Evolutionary conservation across 495 filamentous ascomycete species (phyloP), one percentile per base, ranked within the genome.

Genomic region (Neohortaea acidophila): DNA sequence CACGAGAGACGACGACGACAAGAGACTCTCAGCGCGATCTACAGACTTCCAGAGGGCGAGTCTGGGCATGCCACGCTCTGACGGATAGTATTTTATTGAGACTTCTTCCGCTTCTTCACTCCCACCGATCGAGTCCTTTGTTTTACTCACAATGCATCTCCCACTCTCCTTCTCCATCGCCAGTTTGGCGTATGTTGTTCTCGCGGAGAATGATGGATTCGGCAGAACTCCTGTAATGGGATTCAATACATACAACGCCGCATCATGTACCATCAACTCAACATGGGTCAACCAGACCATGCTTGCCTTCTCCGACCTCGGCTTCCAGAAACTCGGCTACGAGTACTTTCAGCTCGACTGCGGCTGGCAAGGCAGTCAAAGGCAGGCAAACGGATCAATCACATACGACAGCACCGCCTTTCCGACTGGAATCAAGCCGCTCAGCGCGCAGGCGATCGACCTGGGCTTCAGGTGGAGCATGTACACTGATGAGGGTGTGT

Each of bases 241-340:
- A 13, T 40, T 21, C 25, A 40, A 40, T 21, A 26, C 22, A 10
- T 40, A 40, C 38, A 40, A 40, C 20, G 17, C 31, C 12, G n/a
- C 21, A 12, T 8, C 13, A 9, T 40, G 38, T 18, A 14, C 14
- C 21, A 13, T 21, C 11, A 33, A 33, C 20, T 17, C 18, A 6
- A 30, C 38, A 3, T 25, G 24, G 25, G 26, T 38, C 9, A 23
- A 21, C 15, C 7, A 11, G 8, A 25, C 35, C 17, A 38, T 38
- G 20, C 15, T 23, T 15, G 35, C 35, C 13, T 23, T 38, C 20
- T 19, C 17, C 10, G 24, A 25, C 9, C 11, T 7, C 3, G 35
- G 35, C 3, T 23, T 38, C n/a, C 17, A n/a, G 2, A 15, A 21
- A 19, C 20, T 22, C 4, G 38, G 38, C 9, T 40, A 40, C 38